phyloP scores from a whole-genome alignment of 305 asterid species.

The Solanum chacoense region DNA sequence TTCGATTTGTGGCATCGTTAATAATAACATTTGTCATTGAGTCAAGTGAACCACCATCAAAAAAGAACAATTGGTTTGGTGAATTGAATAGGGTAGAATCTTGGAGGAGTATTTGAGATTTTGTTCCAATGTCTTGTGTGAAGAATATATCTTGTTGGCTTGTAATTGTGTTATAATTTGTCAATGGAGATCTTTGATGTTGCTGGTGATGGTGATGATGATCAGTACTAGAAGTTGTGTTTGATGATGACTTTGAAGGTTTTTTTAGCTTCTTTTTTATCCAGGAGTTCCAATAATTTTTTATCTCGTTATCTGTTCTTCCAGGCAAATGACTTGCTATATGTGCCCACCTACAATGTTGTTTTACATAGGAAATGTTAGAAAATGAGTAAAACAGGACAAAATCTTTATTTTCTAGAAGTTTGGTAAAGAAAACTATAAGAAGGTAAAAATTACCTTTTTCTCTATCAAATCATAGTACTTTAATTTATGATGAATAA shows the following conservation, averaged over 20 bases:
- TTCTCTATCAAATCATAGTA: not conserved
- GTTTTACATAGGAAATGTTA: not conserved
- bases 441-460: not conserved
- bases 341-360: conserved; percentile 77
- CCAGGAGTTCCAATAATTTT: conserved; percentile 96
- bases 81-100: conserved; percentile 24
- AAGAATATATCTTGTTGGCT: conserved; percentile 22
- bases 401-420: not conserved
- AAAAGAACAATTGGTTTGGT: conserved; percentile 45
- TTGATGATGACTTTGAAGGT: conserved; percentile 28
- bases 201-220: conserved; percentile 16
- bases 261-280: conserved; percentile 70
- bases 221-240: not conserved
- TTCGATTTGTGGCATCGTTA: conserved; percentile 12
- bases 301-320: conserved; percentile 83
- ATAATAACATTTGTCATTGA: conserved; percentile 1
- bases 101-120: conserved; percentile 15
- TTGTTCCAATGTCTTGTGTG: conserved; percentile 34
- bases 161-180: conserved; percentile 12
- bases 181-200: conserved; percentile 11
- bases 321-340: conserved; percentile 96
- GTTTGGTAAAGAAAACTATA: not conserved
- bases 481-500: not conserved
- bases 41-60: conserved; percentile 32
- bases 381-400: not conserved